These are phyloP conservation scores for Trametes hirsuta DNA, from an alignment of 1,284 basidiomycete genomes.

Conservation along the genomic window DNA sequence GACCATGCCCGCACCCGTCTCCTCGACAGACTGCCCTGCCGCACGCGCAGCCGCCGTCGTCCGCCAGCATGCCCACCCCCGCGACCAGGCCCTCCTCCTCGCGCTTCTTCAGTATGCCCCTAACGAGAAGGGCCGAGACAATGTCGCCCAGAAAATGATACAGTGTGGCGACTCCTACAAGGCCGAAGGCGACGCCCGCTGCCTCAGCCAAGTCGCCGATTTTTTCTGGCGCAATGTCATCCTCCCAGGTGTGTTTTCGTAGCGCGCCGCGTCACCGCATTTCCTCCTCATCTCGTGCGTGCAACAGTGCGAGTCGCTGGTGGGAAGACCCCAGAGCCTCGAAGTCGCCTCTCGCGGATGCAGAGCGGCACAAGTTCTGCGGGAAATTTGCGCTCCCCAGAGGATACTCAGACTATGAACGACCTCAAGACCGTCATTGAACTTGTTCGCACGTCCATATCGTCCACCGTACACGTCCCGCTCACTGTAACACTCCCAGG, in stretches of 20 bases:
- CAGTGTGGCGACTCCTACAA: slow-evolving; percentile 12
- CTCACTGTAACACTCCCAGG: slow-evolving; percentile 1
- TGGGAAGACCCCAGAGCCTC: slow-evolving; percentile 20
- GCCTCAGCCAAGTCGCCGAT: slow-evolving; percentile 16
- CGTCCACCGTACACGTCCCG: background rate
- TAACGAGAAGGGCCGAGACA: slow-evolving; percentile 10
- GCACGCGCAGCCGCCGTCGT: slow-evolving; percentile 11
- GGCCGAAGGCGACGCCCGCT: slow-evolving; percentile 3
- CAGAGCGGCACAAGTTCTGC: slow-evolving; percentile 15
- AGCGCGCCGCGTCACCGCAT: background rate
- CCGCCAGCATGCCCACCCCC: slow-evolving; percentile 9
- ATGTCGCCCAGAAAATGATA: slow-evolving; percentile 19
- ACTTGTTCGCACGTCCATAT: background rate
- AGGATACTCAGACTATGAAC: slow-evolving; percentile 12
- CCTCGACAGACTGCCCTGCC: background rate
- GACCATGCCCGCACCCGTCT: slow-evolving; percentile 14
- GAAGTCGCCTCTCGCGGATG: slow-evolving; percentile 9
- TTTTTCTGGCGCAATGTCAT: slow-evolving; percentile 24
- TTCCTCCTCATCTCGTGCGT: background rate
- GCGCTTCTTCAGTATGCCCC: slow-evolving; percentile 18
- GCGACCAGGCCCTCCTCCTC: slow-evolving; percentile 19
- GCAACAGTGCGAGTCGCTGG: slow-evolving; percentile 20
- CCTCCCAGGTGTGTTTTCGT: slow-evolving; percentile 11
- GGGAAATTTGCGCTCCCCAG: slow-evolving; percentile 12
- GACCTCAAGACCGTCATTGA: slow-evolving; percentile 15